phyloP scores from a whole-genome alignment of 805 yeast species.

The Candida orba region DNA sequence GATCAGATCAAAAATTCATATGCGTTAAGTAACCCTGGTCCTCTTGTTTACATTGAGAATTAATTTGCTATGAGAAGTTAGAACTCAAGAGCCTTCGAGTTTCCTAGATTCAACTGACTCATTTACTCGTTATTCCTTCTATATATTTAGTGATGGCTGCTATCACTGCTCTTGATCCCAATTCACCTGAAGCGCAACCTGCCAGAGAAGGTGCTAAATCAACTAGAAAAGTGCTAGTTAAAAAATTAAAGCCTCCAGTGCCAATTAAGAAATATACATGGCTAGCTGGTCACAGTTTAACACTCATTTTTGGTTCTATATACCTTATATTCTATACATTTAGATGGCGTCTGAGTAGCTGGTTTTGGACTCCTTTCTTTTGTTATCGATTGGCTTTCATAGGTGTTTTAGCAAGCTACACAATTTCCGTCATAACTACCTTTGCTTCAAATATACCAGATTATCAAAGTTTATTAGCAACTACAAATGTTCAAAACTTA shows the following conservation, averaged over 20 bases:
- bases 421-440: conserved; percentile 48
- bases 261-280: conserved; percentile 43
- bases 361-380: conserved; percentile 38
- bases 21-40: too few species aligned
- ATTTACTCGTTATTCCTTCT: too few species aligned
- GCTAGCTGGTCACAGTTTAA: conserved; percentile 48
- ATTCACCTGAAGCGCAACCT: conserved; percentile 6
- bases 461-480: conserved; percentile 55
- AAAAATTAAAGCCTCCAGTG: conserved; percentile 27
- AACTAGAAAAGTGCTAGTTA: conserved; percentile 30
- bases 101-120: too few species aligned
- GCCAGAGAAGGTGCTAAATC: conserved; percentile 14
- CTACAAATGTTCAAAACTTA: conserved; percentile 70
- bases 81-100: too few species aligned
- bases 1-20: too few species aligned
- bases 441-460: conserved; percentile 58
- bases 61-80: too few species aligned
- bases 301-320: conserved; percentile 37
- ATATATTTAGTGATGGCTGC: background rate
- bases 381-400: conserved; percentile 47
- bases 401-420: conserved; percentile 48
- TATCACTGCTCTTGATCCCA: conserved; percentile 12
- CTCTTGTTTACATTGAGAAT: too few species aligned
- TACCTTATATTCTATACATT: conserved; percentile 27
- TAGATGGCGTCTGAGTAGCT: conserved; percentile 20